A percentile compares a stretch with the other conserved stretches of the same genome.
These are phyloP conservation scores for Catunica adiposa DNA, from an alignment of 2,329 filamentous ascomycete genomes.

Conservation along the genomic window DNA sequence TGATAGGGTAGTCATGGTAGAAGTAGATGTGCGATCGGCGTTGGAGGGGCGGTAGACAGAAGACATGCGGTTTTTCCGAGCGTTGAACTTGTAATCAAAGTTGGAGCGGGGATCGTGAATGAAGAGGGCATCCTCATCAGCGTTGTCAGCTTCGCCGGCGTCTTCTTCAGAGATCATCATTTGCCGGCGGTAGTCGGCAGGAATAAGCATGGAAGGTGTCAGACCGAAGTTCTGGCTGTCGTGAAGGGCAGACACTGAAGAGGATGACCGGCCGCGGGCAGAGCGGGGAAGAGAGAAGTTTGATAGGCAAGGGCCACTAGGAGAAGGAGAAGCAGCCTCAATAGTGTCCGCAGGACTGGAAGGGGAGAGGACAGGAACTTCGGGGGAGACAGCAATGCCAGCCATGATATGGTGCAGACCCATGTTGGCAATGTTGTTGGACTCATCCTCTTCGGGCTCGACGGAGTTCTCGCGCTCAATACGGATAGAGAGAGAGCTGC, in stretches of 20 bases:
- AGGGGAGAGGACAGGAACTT: slow-evolving; percentile 34
- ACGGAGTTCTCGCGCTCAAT: slow-evolving; percentile 15
- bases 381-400: slow-evolving; percentile 18
- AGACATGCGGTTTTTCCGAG: slow-evolving; percentile 16
- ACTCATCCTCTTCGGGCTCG: slow-evolving; percentile 1
- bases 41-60: slow-evolving; percentile 21
- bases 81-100: slow-evolving; percentile 12
- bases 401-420: slow-evolving; percentile 14
- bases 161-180: slow-evolving; percentile 12
- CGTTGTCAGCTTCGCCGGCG: slow-evolving; percentile 15
- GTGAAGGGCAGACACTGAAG: slow-evolving; percentile 37
- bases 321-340: slow-evolving; percentile 30
- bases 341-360: slow-evolving; percentile 25
- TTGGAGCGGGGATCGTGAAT: slow-evolving; percentile 16
- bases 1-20: slow-evolving; percentile 27
- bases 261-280: slow-evolving; percentile 27
- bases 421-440: slow-evolving; percentile 18
- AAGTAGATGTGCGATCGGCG: slow-evolving; percentile 35
- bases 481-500: slow-evolving; percentile 32
- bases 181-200: slow-evolving; percentile 32
- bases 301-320: slow-evolving; percentile 24
- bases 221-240: slow-evolving; percentile 40
- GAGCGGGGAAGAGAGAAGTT: slow-evolving; percentile 36
- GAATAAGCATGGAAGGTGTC: slow-evolving; percentile 46
- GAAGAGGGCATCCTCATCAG: slow-evolving; percentile 14